Evolutionary conservation across 140 eudicot genomes (phyloP), one percentile per base, ranked within the genome.

Genomic region (Stevia rebaudiana): DNA sequence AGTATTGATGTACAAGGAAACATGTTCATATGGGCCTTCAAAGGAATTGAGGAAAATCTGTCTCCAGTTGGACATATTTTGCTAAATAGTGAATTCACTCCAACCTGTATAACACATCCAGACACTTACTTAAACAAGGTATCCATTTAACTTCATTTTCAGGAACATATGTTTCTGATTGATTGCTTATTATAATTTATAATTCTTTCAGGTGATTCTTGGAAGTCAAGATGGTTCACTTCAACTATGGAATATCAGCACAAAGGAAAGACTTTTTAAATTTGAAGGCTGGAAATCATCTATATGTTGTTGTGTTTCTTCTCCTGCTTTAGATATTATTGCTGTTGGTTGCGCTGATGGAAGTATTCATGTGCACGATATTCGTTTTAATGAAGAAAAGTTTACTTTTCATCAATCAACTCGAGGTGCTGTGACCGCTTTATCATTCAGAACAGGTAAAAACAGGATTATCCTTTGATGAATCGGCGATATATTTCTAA

Each of bases 321-420:
- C 99, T 0, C 97, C 99, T 2, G 99, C 99, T 49, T 79, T 92
- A 49, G 96, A 92, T 81, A 94, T 92, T 61, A 70, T 92, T 71
- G 99, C 95, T 40, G 79, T 92, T 76, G 99, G 96, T 11, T 92
- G 95, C 68, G 83, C 95, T 55, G 95, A 92, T 85, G 99, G 99
- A 70, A 92, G 76, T 50, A 80, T 92, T 75, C 99, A 92, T 72
- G 86, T 92, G 51, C 97, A 88, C 52, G 85, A 88, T 68, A 69
- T 92, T 17, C 84, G 83, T 23, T 88, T 66, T 76, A 90, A 92
- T 76, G 85, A 92, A 80, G 94, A 92, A 69, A 36, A 85, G 17
- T 88, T 85, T 53, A 77, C 81, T n/a, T 92, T 92, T 75, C 70
- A 79, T 46, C 94, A 92, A 55, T 85, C 99, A 17, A 77, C 83